phyloP scores from a whole-genome alignment of 441 rosid species.

The Populus hybrid region DNA sequence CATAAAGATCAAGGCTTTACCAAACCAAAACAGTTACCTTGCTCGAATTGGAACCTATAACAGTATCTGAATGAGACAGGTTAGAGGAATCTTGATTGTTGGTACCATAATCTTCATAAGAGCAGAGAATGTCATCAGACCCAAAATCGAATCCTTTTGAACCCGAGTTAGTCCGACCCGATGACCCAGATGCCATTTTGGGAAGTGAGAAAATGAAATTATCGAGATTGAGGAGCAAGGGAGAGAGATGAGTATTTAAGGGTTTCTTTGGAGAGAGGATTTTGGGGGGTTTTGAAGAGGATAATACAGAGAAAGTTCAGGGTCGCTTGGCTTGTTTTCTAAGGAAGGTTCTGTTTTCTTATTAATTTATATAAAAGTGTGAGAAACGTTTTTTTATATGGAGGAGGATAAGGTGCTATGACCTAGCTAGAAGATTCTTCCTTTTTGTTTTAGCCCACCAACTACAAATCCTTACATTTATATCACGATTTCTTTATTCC shows the following conservation, averaged over 20 bases:
- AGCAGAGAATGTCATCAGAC: conserved; percentile 91
- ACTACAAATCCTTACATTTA: neutral
- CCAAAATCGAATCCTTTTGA: conserved; percentile 85
- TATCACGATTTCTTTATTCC: neutral
- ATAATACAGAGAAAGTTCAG: neutral
- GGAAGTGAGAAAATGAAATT: neutral
- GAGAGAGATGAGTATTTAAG: neutral
- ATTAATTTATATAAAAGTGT: neutral
- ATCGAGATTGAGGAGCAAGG: neutral
- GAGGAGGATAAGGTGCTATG: conserved; percentile 6
- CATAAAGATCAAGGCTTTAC: neutral
- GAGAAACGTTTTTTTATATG: conserved; percentile 14
- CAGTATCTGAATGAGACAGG: conserved; percentile 59
- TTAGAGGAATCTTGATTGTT: conserved; percentile 62
- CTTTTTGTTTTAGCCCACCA: neutral
- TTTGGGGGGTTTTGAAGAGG: neutral
- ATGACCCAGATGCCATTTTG: conserved; percentile 78
- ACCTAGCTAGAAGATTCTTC: neutral
- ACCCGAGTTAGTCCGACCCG: conserved; percentile 62
- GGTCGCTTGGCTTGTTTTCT: conserved; percentile 10
- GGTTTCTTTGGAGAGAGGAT: neutral
- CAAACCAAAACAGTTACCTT: conserved; percentile 38
- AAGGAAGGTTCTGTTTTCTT: conserved; percentile 5
- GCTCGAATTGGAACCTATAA: conserved; percentile 32
- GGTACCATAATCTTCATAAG: conserved; percentile 70